Conservation (phyloP, 306 rosid species). For the Dryas drummondii region DNA sequence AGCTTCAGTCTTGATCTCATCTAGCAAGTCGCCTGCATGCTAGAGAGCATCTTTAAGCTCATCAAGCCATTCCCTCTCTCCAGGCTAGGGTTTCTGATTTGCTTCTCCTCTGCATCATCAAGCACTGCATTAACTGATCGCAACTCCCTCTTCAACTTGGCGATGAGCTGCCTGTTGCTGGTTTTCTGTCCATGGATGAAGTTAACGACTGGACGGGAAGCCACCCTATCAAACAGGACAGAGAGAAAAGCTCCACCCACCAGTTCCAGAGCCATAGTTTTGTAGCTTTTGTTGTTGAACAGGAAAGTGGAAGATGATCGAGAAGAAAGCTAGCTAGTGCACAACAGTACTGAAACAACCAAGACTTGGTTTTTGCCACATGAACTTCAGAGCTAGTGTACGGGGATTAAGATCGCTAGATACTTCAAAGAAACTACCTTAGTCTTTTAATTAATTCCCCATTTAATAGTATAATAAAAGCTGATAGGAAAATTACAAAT, state of each 20-base stretch:
- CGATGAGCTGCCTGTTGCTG: neutral
- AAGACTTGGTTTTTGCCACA: no score
- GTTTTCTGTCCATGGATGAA: neutral
- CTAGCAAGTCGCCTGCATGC: constrained; percentile 11
- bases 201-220: neutral
- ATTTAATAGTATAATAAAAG: no score
- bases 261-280: neutral
- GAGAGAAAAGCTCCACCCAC: constrained; percentile 18
- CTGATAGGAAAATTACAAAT: no score
- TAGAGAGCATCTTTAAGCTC: constrained; percentile 16
- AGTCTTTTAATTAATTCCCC: no score
- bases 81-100: neutral
- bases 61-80: neutral
- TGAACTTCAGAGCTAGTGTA: no score
- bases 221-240: constrained; percentile 13
- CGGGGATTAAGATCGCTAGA: no score
- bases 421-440: no score
- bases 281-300: no score
- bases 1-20: constrained; percentile 3
- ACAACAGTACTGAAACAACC: no score
- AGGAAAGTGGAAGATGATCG: no score
- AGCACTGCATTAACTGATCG: neutral
- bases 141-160: neutral
- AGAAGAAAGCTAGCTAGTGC: no score
- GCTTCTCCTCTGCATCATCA: constrained; percentile 21